A percentile compares a stretch with the other conserved stretches of the same genome.
Evolutionary conservation across 2,329 filamentous ascomycete genomes (phyloP).

Genomic region (Colletotrichum acutatum): DNA sequence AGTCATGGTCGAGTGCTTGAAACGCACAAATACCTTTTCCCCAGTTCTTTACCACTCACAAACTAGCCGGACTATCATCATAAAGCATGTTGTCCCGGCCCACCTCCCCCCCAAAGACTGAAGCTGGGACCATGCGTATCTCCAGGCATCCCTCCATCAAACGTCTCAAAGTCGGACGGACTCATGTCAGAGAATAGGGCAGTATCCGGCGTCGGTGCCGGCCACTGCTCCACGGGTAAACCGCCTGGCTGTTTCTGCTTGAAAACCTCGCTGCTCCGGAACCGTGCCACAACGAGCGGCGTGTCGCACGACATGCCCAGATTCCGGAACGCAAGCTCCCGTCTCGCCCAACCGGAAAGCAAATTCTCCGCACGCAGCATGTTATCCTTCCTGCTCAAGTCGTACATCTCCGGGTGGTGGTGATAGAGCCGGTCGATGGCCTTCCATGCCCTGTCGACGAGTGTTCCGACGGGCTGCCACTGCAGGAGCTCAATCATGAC

Average conservation of each 20-base stretch:
- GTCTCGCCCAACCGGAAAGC: conserved; percentile 62
- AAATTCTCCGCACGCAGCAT: conserved; percentile 57
- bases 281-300: conserved; percentile 57
- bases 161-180: background rate
- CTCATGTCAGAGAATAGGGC: background rate
- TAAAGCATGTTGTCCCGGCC: background rate
- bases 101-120: no score
- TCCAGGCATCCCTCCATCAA: background rate
- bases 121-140: background rate
- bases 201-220: background rate
- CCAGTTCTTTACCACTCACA: no score
- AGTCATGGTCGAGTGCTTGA: background rate
- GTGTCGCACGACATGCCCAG: conserved; percentile 50
- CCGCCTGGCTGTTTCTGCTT: background rate
- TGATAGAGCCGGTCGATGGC: conserved; percentile 57
- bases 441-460: conserved; percentile 66
- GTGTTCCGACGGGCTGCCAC: conserved; percentile 54
- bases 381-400: conserved; percentile 57
- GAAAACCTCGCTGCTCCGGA: conserved; percentile 49
- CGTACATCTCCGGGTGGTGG: conserved; percentile 61
- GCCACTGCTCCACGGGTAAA: background rate
- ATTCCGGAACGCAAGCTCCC: conserved; percentile 54
- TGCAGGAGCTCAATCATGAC: conserved; percentile 66
- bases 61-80: no score
- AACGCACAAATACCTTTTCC: no score